Conservation (phyloP, 1,284 basidiomycete species). For the Austroboletus novae-zelandiae region DNA sequence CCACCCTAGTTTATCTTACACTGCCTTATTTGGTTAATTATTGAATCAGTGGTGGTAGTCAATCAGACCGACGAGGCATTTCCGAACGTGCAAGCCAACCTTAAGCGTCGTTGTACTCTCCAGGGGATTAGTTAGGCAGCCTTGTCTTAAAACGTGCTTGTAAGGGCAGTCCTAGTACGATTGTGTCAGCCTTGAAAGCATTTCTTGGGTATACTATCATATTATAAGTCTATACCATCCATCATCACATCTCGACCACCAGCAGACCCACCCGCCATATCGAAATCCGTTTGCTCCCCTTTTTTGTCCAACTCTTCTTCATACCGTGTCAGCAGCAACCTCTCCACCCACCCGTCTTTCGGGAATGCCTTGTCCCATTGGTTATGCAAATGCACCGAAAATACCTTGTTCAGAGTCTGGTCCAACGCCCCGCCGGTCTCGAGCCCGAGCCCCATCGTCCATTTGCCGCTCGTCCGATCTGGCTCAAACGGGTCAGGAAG, state of each 20-base stretch:
- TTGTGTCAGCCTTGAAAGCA: too few relatives aligned
- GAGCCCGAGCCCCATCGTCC: constrained; percentile 57
- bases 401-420: constrained; percentile 64
- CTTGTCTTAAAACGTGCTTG: too few relatives aligned
- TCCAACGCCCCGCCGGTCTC: constrained; percentile 69
- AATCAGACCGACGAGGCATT: too few relatives aligned
- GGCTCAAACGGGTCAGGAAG: constrained; percentile 85
- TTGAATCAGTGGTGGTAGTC: too few relatives aligned
- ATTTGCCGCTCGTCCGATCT: constrained; percentile 40
- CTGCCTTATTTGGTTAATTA: too few relatives aligned
- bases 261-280: background rate
- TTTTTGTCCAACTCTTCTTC: constrained; percentile 39
- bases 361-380: constrained; percentile 89
- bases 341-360: constrained; percentile 74
- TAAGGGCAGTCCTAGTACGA: too few relatives aligned
- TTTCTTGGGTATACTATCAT: background rate
- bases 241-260: background rate
- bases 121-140: too few relatives aligned
- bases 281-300: background rate
- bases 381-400: constrained; percentile 89
- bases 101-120: too few relatives aligned
- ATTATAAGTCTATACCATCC: background rate
- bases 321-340: constrained; percentile 67
- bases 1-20: too few relatives aligned
- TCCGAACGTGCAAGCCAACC: too few relatives aligned